These are phyloP conservation scores for Schwanniomyces sp. DNA, from an alignment of 805 yeast genomes.

Conservation along the genomic window DNA sequence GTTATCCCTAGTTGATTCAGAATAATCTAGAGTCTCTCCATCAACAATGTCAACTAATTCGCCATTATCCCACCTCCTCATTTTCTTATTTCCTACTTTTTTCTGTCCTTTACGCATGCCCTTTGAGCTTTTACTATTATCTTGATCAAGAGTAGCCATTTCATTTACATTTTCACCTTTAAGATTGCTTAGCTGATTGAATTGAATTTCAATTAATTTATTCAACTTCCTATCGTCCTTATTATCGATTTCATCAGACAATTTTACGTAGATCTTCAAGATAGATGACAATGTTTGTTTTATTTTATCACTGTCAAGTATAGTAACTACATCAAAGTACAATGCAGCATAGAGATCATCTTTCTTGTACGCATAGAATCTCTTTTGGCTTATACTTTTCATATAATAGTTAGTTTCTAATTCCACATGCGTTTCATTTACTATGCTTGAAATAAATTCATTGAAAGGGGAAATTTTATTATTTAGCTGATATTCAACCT, in stretches of 20 bases:
- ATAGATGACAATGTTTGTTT: conserved; percentile 29
- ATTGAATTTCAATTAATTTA: conserved; percentile 37
- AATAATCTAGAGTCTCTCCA: conserved; percentile 30
- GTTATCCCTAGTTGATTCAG: conserved; percentile 14
- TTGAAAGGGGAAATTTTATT: conserved; percentile 38
- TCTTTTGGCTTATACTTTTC: conserved; percentile 25
- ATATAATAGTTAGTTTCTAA: conserved; percentile 36
- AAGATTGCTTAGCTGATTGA: conserved; percentile 35
- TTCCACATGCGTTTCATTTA: conserved; percentile 33
- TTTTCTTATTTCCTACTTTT: conserved; percentile 24
- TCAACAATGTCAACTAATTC: conserved; percentile 30
- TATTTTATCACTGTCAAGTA: conserved; percentile 39
- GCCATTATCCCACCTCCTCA: conserved; percentile 46
- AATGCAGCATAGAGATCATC: conserved; percentile 32
- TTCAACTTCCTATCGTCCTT: conserved; percentile 21
- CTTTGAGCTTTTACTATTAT: not conserved
- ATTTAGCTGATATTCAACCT: conserved; percentile 35
- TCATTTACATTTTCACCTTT: conserved; percentile 6
- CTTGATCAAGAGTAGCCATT: not conserved
- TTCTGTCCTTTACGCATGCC: not conserved
- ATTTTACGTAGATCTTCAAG: conserved; percentile 30
- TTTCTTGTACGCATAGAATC: conserved; percentile 32
- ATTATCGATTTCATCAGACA: conserved; percentile 12
- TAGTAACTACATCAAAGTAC: conserved; percentile 38
- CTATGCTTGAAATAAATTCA: conserved; percentile 33